phyloP scores from a whole-genome alignment of 805 yeast genomes.

The Scheffersomyces stipitis region DNA sequence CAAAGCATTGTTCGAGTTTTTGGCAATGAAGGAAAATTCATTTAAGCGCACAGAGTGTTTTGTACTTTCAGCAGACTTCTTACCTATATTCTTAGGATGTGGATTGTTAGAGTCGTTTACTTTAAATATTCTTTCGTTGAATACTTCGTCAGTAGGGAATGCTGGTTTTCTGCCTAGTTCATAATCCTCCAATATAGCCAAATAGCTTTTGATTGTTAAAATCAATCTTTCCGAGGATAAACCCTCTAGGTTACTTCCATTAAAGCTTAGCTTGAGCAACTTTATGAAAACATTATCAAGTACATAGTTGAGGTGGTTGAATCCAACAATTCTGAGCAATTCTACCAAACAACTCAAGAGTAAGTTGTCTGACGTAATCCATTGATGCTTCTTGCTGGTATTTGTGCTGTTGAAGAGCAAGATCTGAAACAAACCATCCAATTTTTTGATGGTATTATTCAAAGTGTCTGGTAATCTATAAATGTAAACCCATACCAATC shows the following conservation, averaged over 20 bases:
- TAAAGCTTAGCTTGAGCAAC: slow-evolving; percentile 60
- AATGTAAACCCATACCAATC: slow-evolving; percentile 87
- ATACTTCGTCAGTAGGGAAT: slow-evolving; percentile 63
- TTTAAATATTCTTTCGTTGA: slow-evolving; percentile 2
- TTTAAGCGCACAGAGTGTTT: slow-evolving; percentile 9
- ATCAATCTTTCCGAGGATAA: slow-evolving; percentile 69
- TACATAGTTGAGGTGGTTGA: slow-evolving; percentile 72
- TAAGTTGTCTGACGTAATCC: slow-evolving; percentile 67
- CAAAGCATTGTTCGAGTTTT: slow-evolving; percentile 44
- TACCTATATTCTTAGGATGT: background rate
- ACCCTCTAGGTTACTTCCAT: slow-evolving; percentile 58
- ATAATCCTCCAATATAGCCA: slow-evolving; percentile 66
- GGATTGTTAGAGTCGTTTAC: background rate
- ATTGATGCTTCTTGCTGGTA: slow-evolving; percentile 59
- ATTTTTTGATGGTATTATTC: slow-evolving; percentile 78
- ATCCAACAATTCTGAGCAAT: slow-evolving; percentile 75
- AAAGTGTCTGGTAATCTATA: slow-evolving; percentile 85
- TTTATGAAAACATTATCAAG: slow-evolving; percentile 78
- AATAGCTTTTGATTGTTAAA: slow-evolving; percentile 68
- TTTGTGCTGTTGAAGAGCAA: slow-evolving; percentile 47
- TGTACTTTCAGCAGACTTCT: background rate
- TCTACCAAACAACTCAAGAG: slow-evolving; percentile 69
- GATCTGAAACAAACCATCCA: slow-evolving; percentile 61
- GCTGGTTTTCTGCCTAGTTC: slow-evolving; percentile 58
- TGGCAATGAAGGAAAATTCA: slow-evolving; percentile 43